Evolutionary conservation across 768 basidiomycete genomes (phyloP).

Genomic region (Lactifluus volemus): DNA sequence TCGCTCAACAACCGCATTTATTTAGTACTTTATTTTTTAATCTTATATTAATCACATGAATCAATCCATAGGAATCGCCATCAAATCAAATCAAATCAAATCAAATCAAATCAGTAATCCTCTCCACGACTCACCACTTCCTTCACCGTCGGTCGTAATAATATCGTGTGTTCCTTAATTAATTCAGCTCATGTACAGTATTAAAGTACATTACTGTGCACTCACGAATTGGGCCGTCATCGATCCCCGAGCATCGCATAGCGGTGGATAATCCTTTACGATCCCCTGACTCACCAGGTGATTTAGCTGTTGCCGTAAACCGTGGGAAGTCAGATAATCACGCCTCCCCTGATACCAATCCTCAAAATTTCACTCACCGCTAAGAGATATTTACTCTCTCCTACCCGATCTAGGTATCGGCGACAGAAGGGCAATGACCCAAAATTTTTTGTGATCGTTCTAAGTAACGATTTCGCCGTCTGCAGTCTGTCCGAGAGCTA

Average conservation of each 20-base stretch:
- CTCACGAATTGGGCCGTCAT: slow-evolving; percentile 94
- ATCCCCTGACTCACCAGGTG: slow-evolving; percentile 83
- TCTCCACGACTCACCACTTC: slow-evolving; percentile 80
- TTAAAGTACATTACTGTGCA: slow-evolving; percentile 3
- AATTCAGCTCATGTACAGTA: neutral
- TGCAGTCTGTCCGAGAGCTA: slow-evolving; percentile 44
- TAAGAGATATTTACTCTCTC: slow-evolving; percentile 88
- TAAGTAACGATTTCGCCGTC: slow-evolving; percentile 77
- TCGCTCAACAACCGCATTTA: too few species aligned
- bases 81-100: too few species aligned
- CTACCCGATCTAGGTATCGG: slow-evolving; percentile 85
- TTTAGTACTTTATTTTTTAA: too few species aligned
- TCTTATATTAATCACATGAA: neutral
- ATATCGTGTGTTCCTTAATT: slow-evolving; percentile 72
- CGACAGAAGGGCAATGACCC: slow-evolving; percentile 94
- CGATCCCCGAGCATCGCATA: slow-evolving; percentile 73
- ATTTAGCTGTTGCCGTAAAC: slow-evolving; percentile 52
- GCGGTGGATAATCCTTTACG: slow-evolving; percentile 87
- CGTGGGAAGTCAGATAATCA: neutral
- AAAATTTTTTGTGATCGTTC: slow-evolving; percentile 85
- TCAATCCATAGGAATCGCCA: neutral
- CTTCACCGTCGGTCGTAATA: slow-evolving; percentile 76
- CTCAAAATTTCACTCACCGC: slow-evolving; percentile 45
- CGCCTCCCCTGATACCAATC: neutral
- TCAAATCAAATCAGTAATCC: slow-evolving; percentile 47